Evolutionary conservation across 345 rosid genomes (phyloP).

Genomic region (Trapa incisa): DNA sequence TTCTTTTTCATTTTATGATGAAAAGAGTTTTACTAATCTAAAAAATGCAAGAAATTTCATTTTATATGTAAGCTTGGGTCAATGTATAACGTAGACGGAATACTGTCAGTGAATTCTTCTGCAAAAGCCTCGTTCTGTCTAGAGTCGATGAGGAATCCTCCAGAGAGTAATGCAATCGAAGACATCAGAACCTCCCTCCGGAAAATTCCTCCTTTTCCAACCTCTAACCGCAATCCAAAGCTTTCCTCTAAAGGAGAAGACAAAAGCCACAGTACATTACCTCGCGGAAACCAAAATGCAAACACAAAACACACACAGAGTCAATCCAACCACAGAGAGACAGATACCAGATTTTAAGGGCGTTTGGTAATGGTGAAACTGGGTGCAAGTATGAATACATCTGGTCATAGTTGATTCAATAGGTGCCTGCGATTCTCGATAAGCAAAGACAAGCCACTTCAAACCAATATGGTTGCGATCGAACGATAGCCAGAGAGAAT

Average conservation of each 20-base stretch:
- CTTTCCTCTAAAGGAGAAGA: slow-evolving; percentile 20
- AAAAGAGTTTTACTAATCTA: background rate
- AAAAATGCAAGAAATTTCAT: background rate
- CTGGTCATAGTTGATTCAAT: background rate
- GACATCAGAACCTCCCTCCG: slow-evolving; percentile 43
- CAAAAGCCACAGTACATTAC: background rate
- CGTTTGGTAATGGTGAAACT: background rate
- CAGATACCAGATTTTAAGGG: background rate
- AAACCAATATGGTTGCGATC: background rate
- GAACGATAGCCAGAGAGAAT: background rate
- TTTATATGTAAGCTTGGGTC: background rate
- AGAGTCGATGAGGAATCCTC: slow-evolving; percentile 19
- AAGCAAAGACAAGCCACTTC: background rate
- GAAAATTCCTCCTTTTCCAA: slow-evolving; percentile 16
- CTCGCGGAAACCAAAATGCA: background rate
- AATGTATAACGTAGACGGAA: background rate
- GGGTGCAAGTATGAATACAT: background rate
- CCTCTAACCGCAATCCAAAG: slow-evolving; percentile 1
- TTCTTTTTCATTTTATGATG: too few species aligned
- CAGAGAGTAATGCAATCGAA: slow-evolving; percentile 33
- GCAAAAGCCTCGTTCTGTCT: slow-evolving; percentile 31
- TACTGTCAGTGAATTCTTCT: slow-evolving; percentile 78
- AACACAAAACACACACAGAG: background rate
- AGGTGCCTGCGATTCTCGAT: background rate
- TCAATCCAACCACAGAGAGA: background rate